A percentile compares a stretch with the other conserved stretches of the same genome.
Evolutionary conservation across 441 rosid species (phyloP).

Genomic region (Biscutella auriculata): DNA sequence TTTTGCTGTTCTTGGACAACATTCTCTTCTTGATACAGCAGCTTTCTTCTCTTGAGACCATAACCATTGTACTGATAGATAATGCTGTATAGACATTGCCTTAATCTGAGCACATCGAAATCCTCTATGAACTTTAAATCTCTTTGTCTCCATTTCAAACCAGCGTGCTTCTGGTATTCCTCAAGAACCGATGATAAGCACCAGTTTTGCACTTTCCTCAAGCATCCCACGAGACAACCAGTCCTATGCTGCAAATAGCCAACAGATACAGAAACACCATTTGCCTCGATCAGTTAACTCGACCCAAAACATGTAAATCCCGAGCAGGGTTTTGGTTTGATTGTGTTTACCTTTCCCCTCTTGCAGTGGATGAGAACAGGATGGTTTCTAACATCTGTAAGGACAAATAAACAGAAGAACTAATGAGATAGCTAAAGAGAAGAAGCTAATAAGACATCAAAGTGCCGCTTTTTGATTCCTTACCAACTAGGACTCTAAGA

Average conservation of each 20-base stretch:
- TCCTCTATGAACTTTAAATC: conserved; percentile 59
- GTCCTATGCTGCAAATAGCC: conserved; percentile 67
- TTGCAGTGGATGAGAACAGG: conserved; percentile 89
- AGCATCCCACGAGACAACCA: conserved; percentile 82
- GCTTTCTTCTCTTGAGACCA: conserved; percentile 70
- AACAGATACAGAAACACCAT: not conserved
- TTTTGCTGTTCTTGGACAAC: conserved; percentile 30
- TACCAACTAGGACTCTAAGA: conserved; percentile 72
- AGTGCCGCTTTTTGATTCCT: not conserved
- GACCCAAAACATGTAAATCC: not conserved
- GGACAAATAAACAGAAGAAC: not conserved
- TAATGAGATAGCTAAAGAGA: not conserved
- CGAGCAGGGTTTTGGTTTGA: not conserved
- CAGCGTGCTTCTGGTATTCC: conserved; percentile 65
- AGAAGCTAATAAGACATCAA: not conserved
- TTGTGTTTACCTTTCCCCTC: conserved; percentile 58
- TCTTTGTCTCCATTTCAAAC: conserved; percentile 44
- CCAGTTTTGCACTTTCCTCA: conserved; percentile 86
- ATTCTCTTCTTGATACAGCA: conserved; percentile 50
- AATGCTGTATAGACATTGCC: conserved; percentile 55
- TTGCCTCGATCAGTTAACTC: not conserved
- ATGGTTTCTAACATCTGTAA: conserved; percentile 83
- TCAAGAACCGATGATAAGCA: conserved; percentile 64
- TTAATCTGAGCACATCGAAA: conserved; percentile 39
- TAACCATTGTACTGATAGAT: conserved; percentile 74